Conservation (phyloP, 371 early-diverging fungal species). For the Apophysomyces sp. region DNA sequence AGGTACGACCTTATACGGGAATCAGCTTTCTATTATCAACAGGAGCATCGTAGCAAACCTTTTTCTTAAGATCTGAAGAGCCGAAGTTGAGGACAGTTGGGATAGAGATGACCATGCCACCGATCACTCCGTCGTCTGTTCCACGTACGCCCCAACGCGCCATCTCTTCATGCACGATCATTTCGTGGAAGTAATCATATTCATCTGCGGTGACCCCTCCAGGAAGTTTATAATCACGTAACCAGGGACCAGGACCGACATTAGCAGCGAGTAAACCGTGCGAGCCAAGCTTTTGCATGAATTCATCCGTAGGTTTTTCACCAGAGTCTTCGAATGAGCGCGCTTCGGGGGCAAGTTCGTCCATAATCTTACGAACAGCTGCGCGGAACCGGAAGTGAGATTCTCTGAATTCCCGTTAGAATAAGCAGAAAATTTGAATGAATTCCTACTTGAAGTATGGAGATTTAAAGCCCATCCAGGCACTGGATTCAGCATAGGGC, state of each 20-base stretch:
- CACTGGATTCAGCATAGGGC: conserved; percentile 62
- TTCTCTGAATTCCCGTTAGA: conserved; percentile 22
- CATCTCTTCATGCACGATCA: conserved; percentile 77
- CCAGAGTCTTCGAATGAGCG: conserved; percentile 36
- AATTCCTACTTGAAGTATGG: conserved; percentile 57
- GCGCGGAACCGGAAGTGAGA: conserved; percentile 53
- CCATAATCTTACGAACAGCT: conserved; percentile 37
- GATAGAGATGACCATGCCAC: conserved; percentile 51
- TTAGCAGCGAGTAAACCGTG: conserved; percentile 29
- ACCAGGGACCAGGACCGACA: conserved; percentile 41
- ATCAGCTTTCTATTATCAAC: background rate
- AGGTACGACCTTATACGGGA: conserved; percentile 41
- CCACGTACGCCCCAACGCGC: conserved; percentile 57
- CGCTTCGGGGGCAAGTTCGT: conserved; percentile 44
- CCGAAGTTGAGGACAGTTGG: conserved; percentile 64
- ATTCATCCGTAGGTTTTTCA: conserved; percentile 42
- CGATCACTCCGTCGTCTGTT: conserved; percentile 45
- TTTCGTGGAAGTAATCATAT: conserved; percentile 65
- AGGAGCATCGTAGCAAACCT: conserved; percentile 17
- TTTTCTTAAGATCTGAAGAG: conserved; percentile 34
- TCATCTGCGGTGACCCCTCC: conserved; percentile 53
- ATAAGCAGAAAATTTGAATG: background rate
- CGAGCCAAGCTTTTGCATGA: conserved; percentile 44
- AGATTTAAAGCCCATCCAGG: conserved; percentile 56
- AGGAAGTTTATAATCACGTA: conserved; percentile 31